These are phyloP conservation scores for Mariannaea sp. DNA, from an alignment of 2,329 filamentous ascomycete genomes.

Conservation along the genomic window DNA sequence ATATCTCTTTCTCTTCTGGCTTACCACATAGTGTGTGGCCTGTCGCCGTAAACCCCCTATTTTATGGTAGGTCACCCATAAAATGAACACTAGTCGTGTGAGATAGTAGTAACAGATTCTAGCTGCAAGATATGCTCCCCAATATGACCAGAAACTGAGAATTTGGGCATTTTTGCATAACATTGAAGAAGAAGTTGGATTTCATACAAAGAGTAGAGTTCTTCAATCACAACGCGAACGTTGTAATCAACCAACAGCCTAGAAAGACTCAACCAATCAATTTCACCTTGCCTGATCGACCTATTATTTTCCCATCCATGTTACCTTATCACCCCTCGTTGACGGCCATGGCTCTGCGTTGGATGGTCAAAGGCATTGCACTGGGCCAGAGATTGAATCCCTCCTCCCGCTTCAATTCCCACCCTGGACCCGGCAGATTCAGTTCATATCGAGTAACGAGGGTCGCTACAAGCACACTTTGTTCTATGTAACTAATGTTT, in stretches of 20 bases:
- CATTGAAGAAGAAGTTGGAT: background rate
- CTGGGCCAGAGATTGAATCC: conserved; percentile 30
- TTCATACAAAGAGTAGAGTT: background rate
- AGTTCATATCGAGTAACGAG: conserved; percentile 50
- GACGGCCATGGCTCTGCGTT: no score
- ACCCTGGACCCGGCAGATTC: conserved; percentile 26
- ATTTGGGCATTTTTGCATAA: background rate
- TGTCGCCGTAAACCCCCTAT: background rate
- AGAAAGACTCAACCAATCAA: no score
- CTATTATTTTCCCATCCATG: no score
- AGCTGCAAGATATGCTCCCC: background rate
- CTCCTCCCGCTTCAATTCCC: conserved; percentile 24
- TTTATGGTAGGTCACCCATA: background rate
- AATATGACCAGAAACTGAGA: background rate
- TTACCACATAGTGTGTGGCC: background rate
- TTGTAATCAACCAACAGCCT: no score
- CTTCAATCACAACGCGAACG: background rate
- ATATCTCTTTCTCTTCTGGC: background rate
- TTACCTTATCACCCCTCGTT: no score
- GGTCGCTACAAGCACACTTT: conserved; percentile 49
- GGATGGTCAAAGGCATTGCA: conserved; percentile 24
- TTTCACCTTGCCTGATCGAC: no score
- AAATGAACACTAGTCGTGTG: background rate
- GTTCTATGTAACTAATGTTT: conserved; percentile 50
- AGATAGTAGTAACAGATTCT: background rate